Base-by-base conservation (phyloP, 2,329 filamentous ascomycete species). In the Ophiostoma triangulosporum region DNA sequence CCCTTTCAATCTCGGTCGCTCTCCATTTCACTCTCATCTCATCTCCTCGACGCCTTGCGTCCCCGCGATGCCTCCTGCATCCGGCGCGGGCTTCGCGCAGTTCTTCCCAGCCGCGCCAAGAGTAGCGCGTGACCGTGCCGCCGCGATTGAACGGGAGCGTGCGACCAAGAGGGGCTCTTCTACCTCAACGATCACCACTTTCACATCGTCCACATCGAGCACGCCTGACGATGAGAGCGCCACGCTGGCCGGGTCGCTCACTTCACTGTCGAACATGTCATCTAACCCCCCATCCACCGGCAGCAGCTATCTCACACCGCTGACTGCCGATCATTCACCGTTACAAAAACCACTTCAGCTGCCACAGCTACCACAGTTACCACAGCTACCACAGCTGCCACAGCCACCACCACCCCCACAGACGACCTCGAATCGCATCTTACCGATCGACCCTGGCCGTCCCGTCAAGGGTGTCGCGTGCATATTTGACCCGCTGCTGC, bases 101-200 rank as follows among this genome's bases (percentile, higher is more conserved):
- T 93, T 88, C 77, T 90, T 89, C 70, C 86, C 85, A 62, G 81
- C 84, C 66, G 86, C 85, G 65, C 85, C 86, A 61, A 78, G 80
- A 62, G 81, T 80, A 55, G 73, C 75, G 54, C 73, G 73, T 67
- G 74, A 78, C 65, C 74, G 73, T 63, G 57, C 58, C 9, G 51
- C 55, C 11, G 74, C 76, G 59, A 75, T 74, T 65, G 78, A 82
- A 66, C 73, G 79, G 65, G 77, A 80, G 64, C 81, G 75, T 67
- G 73, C 43, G 24, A 46, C 43, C 3, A 46, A 46, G 43, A n/a
- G 26, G 7, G 27, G 27, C 3, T 48, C 46, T 2, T 20, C 46
- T 3, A 5, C 46, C 6, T 33, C 46, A 4, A 48, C 46, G 27
- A 32, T n/a, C 27, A 32, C 29, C n/a, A 48, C 46, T 4, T 14